Evolutionary conservation across 2,329 filamentous ascomycete genomes (phyloP).

Genomic region (Aspergillus quadrilineatus): DNA sequence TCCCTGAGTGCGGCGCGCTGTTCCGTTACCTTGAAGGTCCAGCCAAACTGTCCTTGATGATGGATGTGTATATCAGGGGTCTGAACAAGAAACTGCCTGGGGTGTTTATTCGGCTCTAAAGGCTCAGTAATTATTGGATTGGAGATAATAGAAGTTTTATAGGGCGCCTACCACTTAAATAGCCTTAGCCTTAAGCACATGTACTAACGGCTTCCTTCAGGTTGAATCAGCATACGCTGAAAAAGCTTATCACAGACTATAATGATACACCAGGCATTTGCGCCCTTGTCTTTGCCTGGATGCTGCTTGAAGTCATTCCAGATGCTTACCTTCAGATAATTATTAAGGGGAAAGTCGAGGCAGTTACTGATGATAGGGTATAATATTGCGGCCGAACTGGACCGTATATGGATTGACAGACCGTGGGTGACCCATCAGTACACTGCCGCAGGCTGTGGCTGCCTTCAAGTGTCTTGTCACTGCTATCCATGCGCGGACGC

Average conservation of each 20-base stretch:
- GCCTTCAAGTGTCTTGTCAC: not conserved
- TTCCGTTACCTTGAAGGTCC: no score
- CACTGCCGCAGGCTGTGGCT: not conserved
- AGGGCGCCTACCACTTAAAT: no score
- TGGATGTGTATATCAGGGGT: no score
- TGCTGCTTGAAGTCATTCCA: constrained; percentile 11
- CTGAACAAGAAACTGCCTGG: no score
- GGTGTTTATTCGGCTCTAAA: no score
- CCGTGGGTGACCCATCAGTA: not conserved
- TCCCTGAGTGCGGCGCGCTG: no score
- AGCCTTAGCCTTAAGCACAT: not conserved
- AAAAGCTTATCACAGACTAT: not conserved
- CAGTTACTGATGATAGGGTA: not conserved
- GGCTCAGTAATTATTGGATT: no score
- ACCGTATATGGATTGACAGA: not conserved
- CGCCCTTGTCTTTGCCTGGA: not conserved
- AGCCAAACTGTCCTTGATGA: no score
- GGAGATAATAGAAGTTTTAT: no score
- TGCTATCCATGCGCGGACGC: not conserved
- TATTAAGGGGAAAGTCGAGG: constrained; percentile 7
- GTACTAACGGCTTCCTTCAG: not conserved
- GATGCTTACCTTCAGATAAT: constrained; percentile 9
- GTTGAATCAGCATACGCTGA: not conserved
- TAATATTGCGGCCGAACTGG: not conserved
- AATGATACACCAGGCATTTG: not conserved